A percentile compares a stretch with the other conserved stretches of the same genome.
These are phyloP conservation scores for Pseudogymnoascus sp. DNA, from an alignment of 2,329 filamentous ascomycete genomes.

Conservation along the genomic window DNA sequence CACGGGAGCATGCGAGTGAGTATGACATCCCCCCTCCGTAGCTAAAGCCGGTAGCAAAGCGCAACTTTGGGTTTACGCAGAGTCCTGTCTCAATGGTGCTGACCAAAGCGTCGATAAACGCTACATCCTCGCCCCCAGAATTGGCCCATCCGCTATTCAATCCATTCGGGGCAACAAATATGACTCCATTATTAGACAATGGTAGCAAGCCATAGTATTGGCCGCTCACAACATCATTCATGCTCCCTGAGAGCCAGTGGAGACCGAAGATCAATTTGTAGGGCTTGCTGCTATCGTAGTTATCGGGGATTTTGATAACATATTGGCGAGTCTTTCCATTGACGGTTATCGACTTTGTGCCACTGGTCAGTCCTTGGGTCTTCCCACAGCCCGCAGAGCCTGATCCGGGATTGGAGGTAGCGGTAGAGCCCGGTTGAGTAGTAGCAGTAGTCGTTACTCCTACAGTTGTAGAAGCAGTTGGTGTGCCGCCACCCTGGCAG, in stretches of 20 bases:
- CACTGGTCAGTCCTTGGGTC: slow-evolving; percentile 24
- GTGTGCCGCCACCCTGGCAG: neutral
- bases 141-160: slow-evolving; percentile 31
- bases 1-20: slow-evolving; percentile 29
- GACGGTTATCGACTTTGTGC: slow-evolving; percentile 30
- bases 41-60: slow-evolving; percentile 31
- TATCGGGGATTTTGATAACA: slow-evolving; percentile 33
- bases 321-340: slow-evolving; percentile 34
- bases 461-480: neutral
- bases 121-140: slow-evolving; percentile 29
- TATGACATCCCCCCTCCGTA: slow-evolving; percentile 33
- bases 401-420: neutral
- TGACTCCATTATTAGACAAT: slow-evolving; percentile 27
- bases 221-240: slow-evolving; percentile 31
- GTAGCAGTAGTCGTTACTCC: neutral
- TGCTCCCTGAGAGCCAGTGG: slow-evolving; percentile 36
- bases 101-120: slow-evolving; percentile 29
- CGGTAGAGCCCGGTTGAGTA: neutral
- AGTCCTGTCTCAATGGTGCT: slow-evolving; percentile 27
- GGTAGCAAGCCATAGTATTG: slow-evolving; percentile 29
- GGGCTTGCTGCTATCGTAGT: slow-evolving; percentile 33
- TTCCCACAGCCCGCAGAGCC: slow-evolving; percentile 31
- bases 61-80: slow-evolving; percentile 28
- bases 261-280: slow-evolving; percentile 37
- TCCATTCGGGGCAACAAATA: slow-evolving; percentile 32